Percentiles rank a stretch among this genome's conserved stretches.
Evolutionary conservation across 2,329 filamentous ascomycete genomes (phyloP).

Genomic region (Penicillium sp.): DNA sequence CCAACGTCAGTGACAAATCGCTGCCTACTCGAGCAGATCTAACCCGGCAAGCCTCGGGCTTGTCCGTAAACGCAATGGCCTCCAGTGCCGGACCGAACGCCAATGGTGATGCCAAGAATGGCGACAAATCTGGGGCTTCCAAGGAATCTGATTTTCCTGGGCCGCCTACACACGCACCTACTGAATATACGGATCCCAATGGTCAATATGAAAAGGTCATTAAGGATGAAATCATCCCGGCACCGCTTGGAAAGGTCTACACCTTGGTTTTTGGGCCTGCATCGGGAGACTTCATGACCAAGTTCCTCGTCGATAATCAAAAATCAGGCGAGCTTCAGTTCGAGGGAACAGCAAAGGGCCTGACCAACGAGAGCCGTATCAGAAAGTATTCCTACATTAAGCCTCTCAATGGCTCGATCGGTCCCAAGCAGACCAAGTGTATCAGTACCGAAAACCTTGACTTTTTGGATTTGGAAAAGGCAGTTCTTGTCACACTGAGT

Average conservation of each 20-base stretch:
- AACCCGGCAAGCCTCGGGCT: slow-evolving; percentile 66
- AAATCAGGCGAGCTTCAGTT: slow-evolving; percentile 85
- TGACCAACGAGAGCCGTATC: slow-evolving; percentile 67
- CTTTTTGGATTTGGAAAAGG: slow-evolving; percentile 76
- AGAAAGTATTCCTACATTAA: slow-evolving; percentile 86
- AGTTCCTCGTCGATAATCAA: slow-evolving; percentile 79
- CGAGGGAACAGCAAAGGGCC: slow-evolving; percentile 72
- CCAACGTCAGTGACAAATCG: slow-evolving; percentile 50
- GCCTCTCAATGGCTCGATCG: slow-evolving; percentile 75
- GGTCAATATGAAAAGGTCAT: slow-evolving; percentile 79
- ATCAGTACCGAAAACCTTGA: slow-evolving; percentile 83
- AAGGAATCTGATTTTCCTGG: slow-evolving; percentile 68
- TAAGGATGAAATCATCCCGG: slow-evolving; percentile 78
- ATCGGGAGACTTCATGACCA: slow-evolving; percentile 75
- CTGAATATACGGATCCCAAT: slow-evolving; percentile 73
- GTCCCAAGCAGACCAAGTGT: slow-evolving; percentile 91
- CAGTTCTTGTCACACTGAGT: slow-evolving; percentile 71
- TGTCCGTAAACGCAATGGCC: slow-evolving; percentile 30
- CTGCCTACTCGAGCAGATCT: slow-evolving; percentile 48
- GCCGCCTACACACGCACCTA: slow-evolving; percentile 72
- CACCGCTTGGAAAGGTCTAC: slow-evolving; percentile 88
- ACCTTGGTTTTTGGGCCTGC: slow-evolving; percentile 76
- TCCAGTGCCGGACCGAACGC: slow-evolving; percentile 36
- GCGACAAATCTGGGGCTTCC: slow-evolving; percentile 46
- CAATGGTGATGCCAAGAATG: slow-evolving; percentile 40